Base-by-base conservation (phyloP, 345 rosid species). In the Noccaea caerulescens region DNA sequence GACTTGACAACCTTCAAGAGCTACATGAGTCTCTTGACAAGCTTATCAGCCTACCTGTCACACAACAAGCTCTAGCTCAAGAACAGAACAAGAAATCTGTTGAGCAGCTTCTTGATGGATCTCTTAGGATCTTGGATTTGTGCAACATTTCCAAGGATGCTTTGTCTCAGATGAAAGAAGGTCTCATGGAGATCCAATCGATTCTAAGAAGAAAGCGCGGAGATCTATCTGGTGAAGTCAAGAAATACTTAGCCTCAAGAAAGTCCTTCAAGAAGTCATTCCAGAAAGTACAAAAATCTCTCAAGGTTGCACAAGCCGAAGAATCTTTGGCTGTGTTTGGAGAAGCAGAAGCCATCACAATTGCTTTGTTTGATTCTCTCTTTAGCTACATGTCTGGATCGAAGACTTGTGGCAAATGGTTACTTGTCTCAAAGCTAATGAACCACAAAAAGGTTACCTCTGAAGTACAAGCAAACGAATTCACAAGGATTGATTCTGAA, bases 21-120 rank as follows among this genome's bases (percentile, higher is more conserved):
- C 76, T 81, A 52, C 71, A 71, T 2, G 79, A 66, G 66, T 76
- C 52, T 23, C 77, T 75, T 16, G 72, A 71, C 30, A 68, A 72
- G 32, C 72, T 69, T 58, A 69, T 82, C 7, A 47, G 64, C 20
- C 6, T 80, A 51, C 80, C 81, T 0, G 45, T 12, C 0, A 38
- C 76, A 13, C 80, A 68, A 64, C 43, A 51, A 2, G 54, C 46
- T 27, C 66, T 83, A 9, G 1, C 66, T 46, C 79, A 82, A 49
- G 80, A 77, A 10, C 20, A 73, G n/a, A 23, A 62, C 12, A 70
- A 37, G 54, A 58, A 51, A 18, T 23, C 7, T 6, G 74, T 76
- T 0, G 72, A 78, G 5, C 75, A 76, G 53, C 45, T 74, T 44
- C 66, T 83, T 60, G 73, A 80, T 45, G 77, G 77, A 39, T 79